Evolutionary conservation across 176 grass and related monocot species (phyloP), one percentile per base, ranked within the genome.

Genomic region (Zoysia pacifica): DNA sequence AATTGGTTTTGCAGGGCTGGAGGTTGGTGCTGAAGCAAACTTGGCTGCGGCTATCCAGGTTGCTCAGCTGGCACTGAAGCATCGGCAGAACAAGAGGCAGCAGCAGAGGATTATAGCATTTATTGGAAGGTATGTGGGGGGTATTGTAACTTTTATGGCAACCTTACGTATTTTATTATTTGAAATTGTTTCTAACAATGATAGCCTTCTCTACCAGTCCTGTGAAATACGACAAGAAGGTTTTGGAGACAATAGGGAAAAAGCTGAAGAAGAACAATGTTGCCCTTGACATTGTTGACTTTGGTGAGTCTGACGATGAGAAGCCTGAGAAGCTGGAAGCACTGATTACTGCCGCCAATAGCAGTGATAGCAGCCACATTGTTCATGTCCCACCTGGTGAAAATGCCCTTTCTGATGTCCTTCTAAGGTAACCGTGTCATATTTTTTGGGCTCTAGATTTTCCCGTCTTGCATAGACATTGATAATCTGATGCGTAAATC

Each of bases 201-300:
- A 2, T 44, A 41, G 40, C 3, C 1, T 44, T 40, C 13, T 68
- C 44, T 85, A 35, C 48, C 82, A 99, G 97, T 83, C 97, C 97
- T 46, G 90, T 95, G 58, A 90, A 89, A 70, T 87, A 95, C 4
- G 93, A 99, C 72, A 91, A 89, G 79, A 93, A 95, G 60, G 38
- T 73, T 67, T 83, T 99, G 90, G 97, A 99, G 82, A 44, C 90
- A 49, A 94, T 99, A 5, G 97, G 97, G 47, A 99, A 90, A 79
- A 99, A 91, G 79, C 73, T 99, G 61, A 99, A 99, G 81, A 99
- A 99, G 82, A 99, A 93, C 67, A 99, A 88, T 65, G 97, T 99
- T 85, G 67, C 97, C 79, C 89, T 99, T 80, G 97, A 99, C 55
- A 86, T 99, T 77, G 93, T 99, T 79, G 90, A 99, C 86, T 99